phyloP scores from a whole-genome alignment of 106 monocot genomes.

The Dioscorea zingiberensis region DNA sequence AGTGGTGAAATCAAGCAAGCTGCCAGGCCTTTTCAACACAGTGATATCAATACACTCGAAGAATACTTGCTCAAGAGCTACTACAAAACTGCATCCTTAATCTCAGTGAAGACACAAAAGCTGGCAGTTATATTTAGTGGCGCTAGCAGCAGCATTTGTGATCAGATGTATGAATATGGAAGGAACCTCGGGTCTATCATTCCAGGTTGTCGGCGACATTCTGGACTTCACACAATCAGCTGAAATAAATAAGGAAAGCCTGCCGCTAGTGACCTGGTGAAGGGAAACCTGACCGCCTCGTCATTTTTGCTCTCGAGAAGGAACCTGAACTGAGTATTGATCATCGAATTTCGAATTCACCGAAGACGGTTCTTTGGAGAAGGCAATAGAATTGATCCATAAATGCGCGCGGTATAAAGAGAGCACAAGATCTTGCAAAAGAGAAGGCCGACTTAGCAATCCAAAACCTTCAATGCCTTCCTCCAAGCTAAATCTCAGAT shows the following conservation, averaged over 20 bases:
- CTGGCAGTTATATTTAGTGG: slow-evolving; percentile 87
- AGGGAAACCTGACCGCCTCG: slow-evolving; percentile 96
- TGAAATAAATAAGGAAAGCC: slow-evolving; percentile 90
- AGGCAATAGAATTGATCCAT: slow-evolving; percentile 58
- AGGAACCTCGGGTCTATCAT: slow-evolving; percentile 87
- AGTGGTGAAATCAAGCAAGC: slow-evolving; percentile 97
- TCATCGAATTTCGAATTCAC: slow-evolving; percentile 85
- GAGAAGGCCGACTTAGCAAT: slow-evolving; percentile 69
- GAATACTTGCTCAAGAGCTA: slow-evolving; percentile 90
- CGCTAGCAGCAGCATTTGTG: slow-evolving; percentile 29
- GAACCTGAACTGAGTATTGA: slow-evolving; percentile 63
- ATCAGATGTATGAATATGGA: slow-evolving; percentile 86
- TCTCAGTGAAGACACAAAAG: slow-evolving; percentile 80
- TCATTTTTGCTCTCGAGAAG: slow-evolving; percentile 78
- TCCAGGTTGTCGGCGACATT: slow-evolving; percentile 93
- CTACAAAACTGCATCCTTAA: slow-evolving; percentile 89
- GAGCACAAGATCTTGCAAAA: slow-evolving; percentile 64
- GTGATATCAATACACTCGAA: slow-evolving; percentile 68
- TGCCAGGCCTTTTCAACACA: slow-evolving; percentile 74
- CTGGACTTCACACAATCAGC: slow-evolving; percentile 92
- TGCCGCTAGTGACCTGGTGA: slow-evolving; percentile 69
- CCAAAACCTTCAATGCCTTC: slow-evolving; percentile 67
- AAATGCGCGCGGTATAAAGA: slow-evolving; percentile 61
- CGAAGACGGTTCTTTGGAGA: slow-evolving; percentile 59
- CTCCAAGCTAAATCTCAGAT: slow-evolving; percentile 50